Percentiles rank a stretch among this genome's conserved stretches.
Evolutionary conservation across 2,329 filamentous ascomycete species (phyloP).

Genomic region (Phialophora expanda): DNA sequence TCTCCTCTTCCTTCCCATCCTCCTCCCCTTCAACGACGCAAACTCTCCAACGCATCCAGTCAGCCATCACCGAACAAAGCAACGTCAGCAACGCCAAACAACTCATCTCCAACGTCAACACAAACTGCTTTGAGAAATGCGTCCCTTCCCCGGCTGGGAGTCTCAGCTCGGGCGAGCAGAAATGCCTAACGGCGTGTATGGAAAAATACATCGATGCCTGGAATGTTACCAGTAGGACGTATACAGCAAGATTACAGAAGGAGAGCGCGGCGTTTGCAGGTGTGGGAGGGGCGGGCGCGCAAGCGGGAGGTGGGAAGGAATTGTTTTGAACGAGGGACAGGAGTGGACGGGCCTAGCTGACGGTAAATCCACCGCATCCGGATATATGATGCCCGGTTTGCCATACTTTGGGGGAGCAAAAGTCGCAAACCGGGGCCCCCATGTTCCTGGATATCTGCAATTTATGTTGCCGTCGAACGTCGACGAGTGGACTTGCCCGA

Average conservation of each 20-base stretch:
- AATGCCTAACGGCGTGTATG: constrained; percentile 77
- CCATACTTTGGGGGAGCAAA: not conserved
- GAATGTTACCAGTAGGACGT: constrained; percentile 74
- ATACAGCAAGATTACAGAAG: constrained; percentile 67
- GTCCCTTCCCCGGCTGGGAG: constrained; percentile 71
- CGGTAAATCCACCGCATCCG: not conserved
- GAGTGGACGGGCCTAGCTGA: not conserved
- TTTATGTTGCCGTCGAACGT: not conserved
- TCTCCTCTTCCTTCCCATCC: constrained; percentile 33
- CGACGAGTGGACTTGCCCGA: not conserved
- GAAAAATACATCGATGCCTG: constrained; percentile 83
- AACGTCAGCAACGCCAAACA: constrained; percentile 71
- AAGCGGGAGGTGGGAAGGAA: constrained; percentile 26
- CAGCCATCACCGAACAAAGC: constrained; percentile 66
- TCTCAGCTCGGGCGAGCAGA: constrained; percentile 69
- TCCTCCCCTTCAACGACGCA: constrained; percentile 26
- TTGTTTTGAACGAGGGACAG: constrained; percentile 23
- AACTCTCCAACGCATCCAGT: constrained; percentile 49
- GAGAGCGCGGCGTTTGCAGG: constrained; percentile 48
- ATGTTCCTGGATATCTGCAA: not conserved
- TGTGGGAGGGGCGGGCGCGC: constrained; percentile 1
- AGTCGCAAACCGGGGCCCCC: no score
- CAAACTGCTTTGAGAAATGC: constrained; percentile 80
- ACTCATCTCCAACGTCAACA: constrained; percentile 79
- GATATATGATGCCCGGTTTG: not conserved